Evolutionary conservation across 768 basidiomycete species (phyloP), one percentile per base, ranked within the genome.

Genomic region (Lanmaoa pseudosensibilis): DNA sequence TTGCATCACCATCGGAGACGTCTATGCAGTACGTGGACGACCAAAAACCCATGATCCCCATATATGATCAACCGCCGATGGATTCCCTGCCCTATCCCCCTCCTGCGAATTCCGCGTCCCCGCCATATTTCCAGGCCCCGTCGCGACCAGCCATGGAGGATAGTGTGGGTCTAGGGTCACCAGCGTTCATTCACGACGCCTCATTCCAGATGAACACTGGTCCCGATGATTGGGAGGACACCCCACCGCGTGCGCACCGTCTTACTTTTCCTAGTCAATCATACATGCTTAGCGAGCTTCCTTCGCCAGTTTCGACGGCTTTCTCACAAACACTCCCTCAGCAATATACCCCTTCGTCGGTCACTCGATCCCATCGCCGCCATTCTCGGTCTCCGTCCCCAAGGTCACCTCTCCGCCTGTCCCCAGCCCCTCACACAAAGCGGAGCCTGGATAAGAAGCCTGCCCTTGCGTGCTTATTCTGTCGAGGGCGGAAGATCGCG

Each of bases 401-500:
- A 33, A 54, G 61, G 34, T 61, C 60, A 1, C 38, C 56, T 18
- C 50, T 49, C 4, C 56, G 56, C 46, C 11, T 67, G 56, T 71
- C 71, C 0, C 69, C 71, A 4, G 33, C 32, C 12, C 65, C 67
- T 2, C 66, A 63, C 25, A 8, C 48, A 0, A 72, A 70, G 44
- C 64, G 73, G 52, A 34, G 62, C 4, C 41, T 70, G 25, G 73
- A 75, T 51, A 83, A 82, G 73, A 86, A 86, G 58, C 85, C 85
- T 16, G 77, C 81, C 3, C 73, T 86, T 2, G 85, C 85, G 1
- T 86, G 85, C 59, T 72, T 84, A 7, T 87, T 87, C 63, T 87
- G 85, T 64, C 76, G 85, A 39, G 84, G 83, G 6, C 75, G 85
- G 40, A 87, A 87, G 72, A 87, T 87, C 48, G 86, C 86, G 10